Conservation (phyloP, 2,329 filamentous ascomycete genomes). For the Xylaria multiplex region DNA sequence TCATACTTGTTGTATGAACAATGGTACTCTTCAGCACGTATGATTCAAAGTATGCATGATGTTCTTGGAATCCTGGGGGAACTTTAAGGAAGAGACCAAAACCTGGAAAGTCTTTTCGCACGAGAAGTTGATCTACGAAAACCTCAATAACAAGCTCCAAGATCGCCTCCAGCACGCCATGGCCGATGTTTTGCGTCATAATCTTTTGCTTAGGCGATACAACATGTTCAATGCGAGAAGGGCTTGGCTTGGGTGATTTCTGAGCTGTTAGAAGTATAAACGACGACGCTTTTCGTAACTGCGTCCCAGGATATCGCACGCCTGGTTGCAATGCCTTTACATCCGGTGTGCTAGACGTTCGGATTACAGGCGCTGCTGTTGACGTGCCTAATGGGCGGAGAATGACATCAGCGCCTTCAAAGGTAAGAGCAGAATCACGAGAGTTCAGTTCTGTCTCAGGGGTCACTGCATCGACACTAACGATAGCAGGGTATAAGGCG, state of each 20-base stretch:
- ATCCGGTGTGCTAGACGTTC: slow-evolving; percentile 71
- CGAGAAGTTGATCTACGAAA: slow-evolving; percentile 86
- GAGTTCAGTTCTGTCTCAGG: slow-evolving; percentile 90
- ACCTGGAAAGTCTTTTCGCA: slow-evolving; percentile 88
- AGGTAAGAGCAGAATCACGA: slow-evolving; percentile 80
- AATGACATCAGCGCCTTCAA: slow-evolving; percentile 86
- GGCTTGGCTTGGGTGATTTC: slow-evolving; percentile 66
- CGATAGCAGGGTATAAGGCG: slow-evolving; percentile 86
- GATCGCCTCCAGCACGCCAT: slow-evolving; percentile 78
- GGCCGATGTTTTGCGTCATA: slow-evolving; percentile 64
- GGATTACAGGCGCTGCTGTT: slow-evolving; percentile 73
- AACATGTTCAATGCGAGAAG: slow-evolving; percentile 70
- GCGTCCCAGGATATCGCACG: slow-evolving; percentile 61
- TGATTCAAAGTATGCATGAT: slow-evolving; percentile 94
- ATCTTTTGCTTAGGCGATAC: slow-evolving; percentile 68
- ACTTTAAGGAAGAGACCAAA: slow-evolving; percentile 87
- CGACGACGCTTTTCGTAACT: slow-evolving; percentile 83
- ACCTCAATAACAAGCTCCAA: slow-evolving; percentile 81
- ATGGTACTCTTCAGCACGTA: slow-evolving; percentile 83
- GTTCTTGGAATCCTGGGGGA: slow-evolving; percentile 91
- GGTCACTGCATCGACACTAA: slow-evolving; percentile 83
- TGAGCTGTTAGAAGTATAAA: slow-evolving; percentile 88
- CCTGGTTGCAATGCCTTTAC: slow-evolving; percentile 55
- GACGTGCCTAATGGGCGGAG: slow-evolving; percentile 76
- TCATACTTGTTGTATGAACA: slow-evolving; percentile 72